Conservation (phyloP, 1,284 basidiomycete genomes). For the Naganishia albida region DNA sequence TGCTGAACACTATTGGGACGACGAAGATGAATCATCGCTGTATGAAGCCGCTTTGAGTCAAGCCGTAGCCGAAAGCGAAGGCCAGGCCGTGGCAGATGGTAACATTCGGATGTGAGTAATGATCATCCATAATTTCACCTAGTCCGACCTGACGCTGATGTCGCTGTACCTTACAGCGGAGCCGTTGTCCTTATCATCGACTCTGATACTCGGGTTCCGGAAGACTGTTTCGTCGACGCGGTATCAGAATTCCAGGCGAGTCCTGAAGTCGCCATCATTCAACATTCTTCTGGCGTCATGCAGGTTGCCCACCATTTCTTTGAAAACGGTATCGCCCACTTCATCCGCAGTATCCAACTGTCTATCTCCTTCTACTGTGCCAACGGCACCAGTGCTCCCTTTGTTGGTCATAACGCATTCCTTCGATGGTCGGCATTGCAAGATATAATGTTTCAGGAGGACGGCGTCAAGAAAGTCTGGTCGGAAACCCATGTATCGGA, state of each 20-base stretch:
- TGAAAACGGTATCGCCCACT: constrained; percentile 64
- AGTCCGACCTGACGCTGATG: not conserved
- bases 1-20: constrained; percentile 40
- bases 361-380: constrained; percentile 67
- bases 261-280: constrained; percentile 78
- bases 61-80: constrained; percentile 60
- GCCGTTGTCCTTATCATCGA: constrained; percentile 71
- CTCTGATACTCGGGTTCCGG: constrained; percentile 81
- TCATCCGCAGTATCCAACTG: constrained; percentile 72
- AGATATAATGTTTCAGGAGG: constrained; percentile 71
- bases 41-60: constrained; percentile 44
- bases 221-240: constrained; percentile 81
- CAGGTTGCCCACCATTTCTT: constrained; percentile 83
- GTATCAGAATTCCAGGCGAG: constrained; percentile 73
- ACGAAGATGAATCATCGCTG: constrained; percentile 42
- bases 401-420: constrained; percentile 54
- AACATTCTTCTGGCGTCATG: constrained; percentile 62
- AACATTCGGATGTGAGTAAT: constrained; percentile 47
- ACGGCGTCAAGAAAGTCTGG: constrained; percentile 73
- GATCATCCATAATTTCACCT: not conserved
- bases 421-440: constrained; percentile 80
- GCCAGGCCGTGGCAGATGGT: constrained; percentile 54
- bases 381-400: constrained; percentile 58
- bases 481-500: constrained; percentile 76
- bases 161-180: constrained; percentile 49